These are phyloP conservation scores for Triangularia verruculosa DNA, from an alignment of 2,329 filamentous ascomycete genomes.

Conservation along the genomic window DNA sequence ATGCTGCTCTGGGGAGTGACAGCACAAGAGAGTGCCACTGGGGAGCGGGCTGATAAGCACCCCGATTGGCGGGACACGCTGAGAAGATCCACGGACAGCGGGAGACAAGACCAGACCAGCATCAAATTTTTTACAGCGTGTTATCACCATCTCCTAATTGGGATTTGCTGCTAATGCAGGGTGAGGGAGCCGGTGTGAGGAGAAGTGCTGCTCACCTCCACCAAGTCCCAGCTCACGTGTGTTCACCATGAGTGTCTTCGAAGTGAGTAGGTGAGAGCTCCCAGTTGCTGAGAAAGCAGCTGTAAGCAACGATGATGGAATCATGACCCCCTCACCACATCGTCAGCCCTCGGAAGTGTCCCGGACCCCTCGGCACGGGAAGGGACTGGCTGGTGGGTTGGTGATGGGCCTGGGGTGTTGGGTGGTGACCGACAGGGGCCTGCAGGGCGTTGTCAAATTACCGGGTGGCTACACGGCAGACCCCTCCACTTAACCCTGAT, in stretches of 20 bases:
- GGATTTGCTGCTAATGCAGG: not conserved
- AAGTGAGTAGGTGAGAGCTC: too few relatives aligned
- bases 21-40: not conserved
- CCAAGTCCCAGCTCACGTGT: not conserved
- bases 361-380: slow-evolving; percentile 10
- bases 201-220: too few relatives aligned
- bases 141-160: not conserved
- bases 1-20: slow-evolving; percentile 8
- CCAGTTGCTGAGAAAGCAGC: not conserved
- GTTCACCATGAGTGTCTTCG: not conserved
- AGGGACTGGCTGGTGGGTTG: slow-evolving; percentile 3
- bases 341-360: not conserved
- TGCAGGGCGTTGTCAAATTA: slow-evolving; percentile 1
- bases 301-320: not conserved
- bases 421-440: not conserved
- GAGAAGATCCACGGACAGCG: not conserved
- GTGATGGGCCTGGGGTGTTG: not conserved
- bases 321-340: not conserved
- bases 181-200: not conserved
- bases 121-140: not conserved
- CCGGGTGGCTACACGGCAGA: not conserved
- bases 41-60: not conserved
- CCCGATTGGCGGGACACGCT: not conserved
- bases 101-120: not conserved
- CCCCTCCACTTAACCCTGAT: not conserved